phyloP scores from a whole-genome alignment of 495 filamentous ascomycete species.

The Jackrogersella multiformis region DNA sequence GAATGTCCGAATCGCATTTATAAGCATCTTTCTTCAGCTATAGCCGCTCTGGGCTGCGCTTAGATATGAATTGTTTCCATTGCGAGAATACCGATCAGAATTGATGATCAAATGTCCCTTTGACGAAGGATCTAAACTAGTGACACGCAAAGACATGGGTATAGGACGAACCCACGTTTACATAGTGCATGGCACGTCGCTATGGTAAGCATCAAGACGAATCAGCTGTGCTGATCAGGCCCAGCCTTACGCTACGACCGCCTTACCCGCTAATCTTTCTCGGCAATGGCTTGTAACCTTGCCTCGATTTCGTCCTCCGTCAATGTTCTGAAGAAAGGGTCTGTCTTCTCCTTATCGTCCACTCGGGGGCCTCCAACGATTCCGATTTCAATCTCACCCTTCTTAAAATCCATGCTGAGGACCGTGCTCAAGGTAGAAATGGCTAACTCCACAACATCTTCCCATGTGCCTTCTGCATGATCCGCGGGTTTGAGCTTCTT shows the following conservation, averaged over 20 bases:
- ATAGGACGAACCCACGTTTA: slow-evolving; percentile 25
- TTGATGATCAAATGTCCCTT: slow-evolving; percentile 30
- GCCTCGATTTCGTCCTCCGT: slow-evolving; percentile 99
- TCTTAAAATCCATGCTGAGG: slow-evolving; percentile 99
- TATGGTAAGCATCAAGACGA: slow-evolving; percentile 29
- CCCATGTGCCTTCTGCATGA: slow-evolving; percentile 88
- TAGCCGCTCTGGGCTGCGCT: slow-evolving; percentile 33
- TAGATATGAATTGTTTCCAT: slow-evolving; percentile 13
- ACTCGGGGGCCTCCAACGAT: slow-evolving; percentile 85
- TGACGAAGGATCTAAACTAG: slow-evolving; percentile 37
- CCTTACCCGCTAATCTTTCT: slow-evolving; percentile 81
- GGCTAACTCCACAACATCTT: slow-evolving; percentile 96
- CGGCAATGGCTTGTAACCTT: slow-evolving; percentile 93
- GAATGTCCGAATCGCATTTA: slow-evolving; percentile 18
- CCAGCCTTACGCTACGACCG: slow-evolving; percentile 43
- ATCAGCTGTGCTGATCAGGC: slow-evolving; percentile 27
- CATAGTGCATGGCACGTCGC: slow-evolving; percentile 13
- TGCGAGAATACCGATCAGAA: slow-evolving; percentile 3
- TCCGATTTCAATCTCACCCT: slow-evolving; percentile 96
- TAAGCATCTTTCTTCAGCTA: slow-evolving; percentile 48
- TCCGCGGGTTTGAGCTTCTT: slow-evolving; percentile 99
- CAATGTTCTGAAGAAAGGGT: slow-evolving; percentile 82
- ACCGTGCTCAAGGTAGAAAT: slow-evolving; percentile 95
- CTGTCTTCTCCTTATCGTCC: slow-evolving; percentile 82
- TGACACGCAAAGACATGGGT: slow-evolving; percentile 33